phyloP scores from a whole-genome alignment of 345 rosid species.

The Hypericum perforatum region DNA sequence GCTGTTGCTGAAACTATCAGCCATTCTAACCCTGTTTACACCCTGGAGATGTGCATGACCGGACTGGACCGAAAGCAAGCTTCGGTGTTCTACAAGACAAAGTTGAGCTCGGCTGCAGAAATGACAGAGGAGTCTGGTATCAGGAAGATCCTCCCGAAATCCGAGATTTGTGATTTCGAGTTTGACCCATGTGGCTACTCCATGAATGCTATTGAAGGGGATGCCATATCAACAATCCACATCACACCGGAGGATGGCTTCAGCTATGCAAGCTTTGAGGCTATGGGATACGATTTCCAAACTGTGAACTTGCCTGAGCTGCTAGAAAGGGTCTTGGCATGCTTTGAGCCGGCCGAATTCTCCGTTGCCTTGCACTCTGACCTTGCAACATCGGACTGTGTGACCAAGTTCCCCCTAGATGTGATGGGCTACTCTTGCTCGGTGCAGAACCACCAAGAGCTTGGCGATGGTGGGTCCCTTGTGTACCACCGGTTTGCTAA shows the following conservation, averaged over 20 bases:
- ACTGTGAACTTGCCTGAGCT: constrained; percentile 8
- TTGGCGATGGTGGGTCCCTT: constrained; percentile 20
- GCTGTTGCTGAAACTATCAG: constrained; percentile 11
- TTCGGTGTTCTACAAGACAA: constrained; percentile 17
- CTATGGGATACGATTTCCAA: constrained; percentile 14
- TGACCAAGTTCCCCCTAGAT: constrained; percentile 11
- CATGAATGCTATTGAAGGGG: constrained; percentile 21
- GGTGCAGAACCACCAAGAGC: constrained; percentile 19
- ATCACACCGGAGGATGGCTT: constrained; percentile 25
- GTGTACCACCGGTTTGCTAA: constrained; percentile 18
- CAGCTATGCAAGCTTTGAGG: constrained; percentile 24
- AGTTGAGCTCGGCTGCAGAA: constrained; percentile 11
- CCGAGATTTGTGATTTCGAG: constrained; percentile 21
- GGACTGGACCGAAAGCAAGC: constrained; percentile 20
- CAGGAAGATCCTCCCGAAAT: constrained; percentile 20
- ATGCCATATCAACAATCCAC: constrained; percentile 17
- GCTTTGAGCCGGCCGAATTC: constrained; percentile 22
- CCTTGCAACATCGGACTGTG: constrained; percentile 2
- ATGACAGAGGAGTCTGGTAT: constrained; percentile 22
- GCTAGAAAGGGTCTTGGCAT: constrained; percentile 22
- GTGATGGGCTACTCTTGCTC: constrained; percentile 18
- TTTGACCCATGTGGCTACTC: constrained; percentile 27
- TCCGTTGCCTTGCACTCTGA: constrained; percentile 23
- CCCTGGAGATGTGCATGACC: constrained; percentile 26
- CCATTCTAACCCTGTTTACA: constrained; percentile 9